A percentile compares a stretch with the other conserved stretches of the same genome.
Conservation (phyloP, 495 filamentous ascomycete genomes). For the Xylaria longipes region DNA sequence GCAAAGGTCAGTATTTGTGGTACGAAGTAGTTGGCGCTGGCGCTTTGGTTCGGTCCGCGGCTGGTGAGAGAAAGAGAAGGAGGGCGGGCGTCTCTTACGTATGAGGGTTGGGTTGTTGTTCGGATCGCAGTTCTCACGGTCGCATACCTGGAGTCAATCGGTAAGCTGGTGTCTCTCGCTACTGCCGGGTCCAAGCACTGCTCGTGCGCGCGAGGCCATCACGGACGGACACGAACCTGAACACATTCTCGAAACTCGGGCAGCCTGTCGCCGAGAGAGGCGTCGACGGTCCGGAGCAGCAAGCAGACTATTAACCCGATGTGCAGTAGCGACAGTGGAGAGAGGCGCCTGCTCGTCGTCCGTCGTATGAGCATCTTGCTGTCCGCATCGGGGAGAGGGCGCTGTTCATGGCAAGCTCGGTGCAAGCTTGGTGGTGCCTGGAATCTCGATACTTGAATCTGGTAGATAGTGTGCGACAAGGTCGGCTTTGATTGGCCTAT, state of each 20-base stretch:
- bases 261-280: slow-evolving; percentile 84
- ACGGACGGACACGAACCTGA: slow-evolving; percentile 60
- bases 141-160: slow-evolving; percentile 68
- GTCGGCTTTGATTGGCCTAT: not conserved
- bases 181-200: not conserved
- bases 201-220: not conserved
- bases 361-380: slow-evolving; percentile 22
- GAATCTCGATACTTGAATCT: not conserved
- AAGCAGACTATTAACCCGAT: slow-evolving; percentile 26
- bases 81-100: slow-evolving; percentile 54
- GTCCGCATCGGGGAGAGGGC: slow-evolving; percentile 14
- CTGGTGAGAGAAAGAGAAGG: slow-evolving; percentile 4
- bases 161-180: not conserved
- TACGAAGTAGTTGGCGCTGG: not conserved
- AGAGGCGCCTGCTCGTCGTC: slow-evolving; percentile 22
- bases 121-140: slow-evolving; percentile 75
- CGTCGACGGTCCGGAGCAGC: slow-evolving; percentile 53
- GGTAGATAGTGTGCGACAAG: not conserved
- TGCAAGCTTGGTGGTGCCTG: not conserved
- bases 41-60: not conserved
- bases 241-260: slow-evolving; percentile 92
- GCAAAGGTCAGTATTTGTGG: slow-evolving; percentile 10
- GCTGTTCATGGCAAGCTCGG: slow-evolving; percentile 14
- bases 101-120: slow-evolving; percentile 54
- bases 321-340: slow-evolving; percentile 15